A percentile compares a stretch with the other conserved stretches of the same genome.
Evolutionary conservation across 2,329 filamentous ascomycete genomes (phyloP).

Genomic region (Trichophyton benhamiae): DNA sequence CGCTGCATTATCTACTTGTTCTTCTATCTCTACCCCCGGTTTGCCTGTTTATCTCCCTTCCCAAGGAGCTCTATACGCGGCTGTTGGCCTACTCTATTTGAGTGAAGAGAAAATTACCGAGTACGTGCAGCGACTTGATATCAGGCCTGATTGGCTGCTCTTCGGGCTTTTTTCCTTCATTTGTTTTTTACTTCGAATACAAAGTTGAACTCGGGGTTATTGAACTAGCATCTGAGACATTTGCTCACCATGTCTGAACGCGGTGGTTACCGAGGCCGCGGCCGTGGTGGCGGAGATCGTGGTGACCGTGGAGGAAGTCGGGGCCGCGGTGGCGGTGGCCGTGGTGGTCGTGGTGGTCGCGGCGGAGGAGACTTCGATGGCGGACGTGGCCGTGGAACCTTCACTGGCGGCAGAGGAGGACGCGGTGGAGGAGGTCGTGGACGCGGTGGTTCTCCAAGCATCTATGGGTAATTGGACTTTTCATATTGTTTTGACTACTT

Average conservation of each 20-base stretch:
- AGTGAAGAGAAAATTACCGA: too few relatives aligned
- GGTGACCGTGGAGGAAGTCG: constrained; percentile 4
- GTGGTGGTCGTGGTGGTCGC: constrained; percentile 15
- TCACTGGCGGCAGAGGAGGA: constrained; percentile 18
- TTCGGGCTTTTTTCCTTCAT: too few relatives aligned
- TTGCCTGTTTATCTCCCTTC: background rate
- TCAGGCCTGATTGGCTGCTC: background rate
- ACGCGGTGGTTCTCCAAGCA: constrained; percentile 12
- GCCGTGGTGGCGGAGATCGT: constrained; percentile 1
- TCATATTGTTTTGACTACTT: constrained; percentile 19
- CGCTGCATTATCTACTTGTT: background rate
- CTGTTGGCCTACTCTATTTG: background rate
- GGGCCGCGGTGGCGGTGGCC: constrained; percentile 10
- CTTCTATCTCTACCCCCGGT: background rate
- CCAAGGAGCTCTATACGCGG: background rate
- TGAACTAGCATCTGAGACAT: background rate
- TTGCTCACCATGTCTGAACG: background rate
- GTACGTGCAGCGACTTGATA: background rate
- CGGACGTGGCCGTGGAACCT: constrained; percentile 17
- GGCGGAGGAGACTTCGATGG: constrained; percentile 16
- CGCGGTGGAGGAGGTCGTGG: constrained; percentile 21
- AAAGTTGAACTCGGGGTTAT: too few relatives aligned
- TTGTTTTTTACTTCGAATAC: too few relatives aligned
- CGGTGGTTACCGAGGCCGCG: constrained; percentile 1
- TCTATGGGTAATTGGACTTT: background rate